Evolutionary conservation across 2,329 filamentous ascomycete species (phyloP), one percentile per base, ranked within the genome.

Genomic region (Fusarium sororula): DNA sequence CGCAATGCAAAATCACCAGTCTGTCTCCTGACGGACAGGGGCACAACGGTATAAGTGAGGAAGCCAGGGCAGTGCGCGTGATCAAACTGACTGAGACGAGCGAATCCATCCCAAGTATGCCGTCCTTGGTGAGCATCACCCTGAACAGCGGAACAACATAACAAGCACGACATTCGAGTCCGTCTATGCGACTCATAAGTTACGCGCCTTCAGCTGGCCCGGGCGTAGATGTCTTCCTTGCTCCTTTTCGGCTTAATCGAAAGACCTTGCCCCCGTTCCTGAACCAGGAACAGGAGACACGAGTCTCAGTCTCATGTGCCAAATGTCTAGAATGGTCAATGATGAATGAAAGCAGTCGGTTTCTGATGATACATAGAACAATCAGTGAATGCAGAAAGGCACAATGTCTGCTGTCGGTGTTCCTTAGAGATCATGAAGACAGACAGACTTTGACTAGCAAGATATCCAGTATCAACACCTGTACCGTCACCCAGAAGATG

Each of bases 121-220:
- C 54, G 35, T 38, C 28, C 67, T 63, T 35, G 30, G 44, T 42
- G 41, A 64, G 70, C 70, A 59, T 73, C 71, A 57, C 61, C 57
- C 48, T 35, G 50, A 37, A 59, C 41, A 45, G 47, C 24, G 39
- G 48, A 30, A 47, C 38, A 44, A 47, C 41, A 41, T 56, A 32
- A 61, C 51, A 65, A 74, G 55, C 66, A 74, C 50, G 62, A 72
- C 71, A 68, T 72, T 65, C 48, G 38, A 70, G 66, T 68, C 41
- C 50, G 38, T 28, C 55, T 37, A 64, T 57, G 35, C 50, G 54
- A 60, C 63, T 61, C 61, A 73, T 62, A 30, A 47, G 41, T 39
- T 64, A 61, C 48, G 41, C 41, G 32, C 37, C 42, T 56, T 54
- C 41, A 41, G 39, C 32, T 73, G 70, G 66, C 41, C 71, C 66